Evolutionary conservation across 495 filamentous ascomycete species (phyloP).

Genomic region (Lepidopterella palustris): DNA sequence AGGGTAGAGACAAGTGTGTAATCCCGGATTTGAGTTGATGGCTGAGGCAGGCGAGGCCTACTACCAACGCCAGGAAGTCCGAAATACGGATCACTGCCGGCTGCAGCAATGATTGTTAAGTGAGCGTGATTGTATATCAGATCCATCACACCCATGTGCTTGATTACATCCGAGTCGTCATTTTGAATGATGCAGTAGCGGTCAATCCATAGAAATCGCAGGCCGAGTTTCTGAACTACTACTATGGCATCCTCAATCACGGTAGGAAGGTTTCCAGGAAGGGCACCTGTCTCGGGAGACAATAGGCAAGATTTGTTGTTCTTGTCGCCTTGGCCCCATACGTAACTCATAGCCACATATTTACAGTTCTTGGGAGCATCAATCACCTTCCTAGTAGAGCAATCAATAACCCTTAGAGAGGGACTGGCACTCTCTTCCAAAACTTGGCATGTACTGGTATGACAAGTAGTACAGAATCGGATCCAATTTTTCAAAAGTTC

Average conservation of each 20-base stretch:
- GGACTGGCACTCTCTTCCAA: not conserved
- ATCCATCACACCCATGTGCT: not conserved
- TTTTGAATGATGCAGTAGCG: constrained; percentile 1
- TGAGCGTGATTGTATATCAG: not conserved
- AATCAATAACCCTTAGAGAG: not conserved
- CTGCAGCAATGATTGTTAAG: constrained; percentile 1
- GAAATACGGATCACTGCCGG: constrained; percentile 1
- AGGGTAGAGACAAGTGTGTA: not conserved
- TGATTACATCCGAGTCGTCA: not conserved
- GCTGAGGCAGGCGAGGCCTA: not conserved
- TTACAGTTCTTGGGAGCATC: not conserved
- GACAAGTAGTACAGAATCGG: not conserved
- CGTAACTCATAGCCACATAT: constrained; percentile 6
- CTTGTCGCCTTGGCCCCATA: not conserved
- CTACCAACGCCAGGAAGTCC: constrained; percentile 1
- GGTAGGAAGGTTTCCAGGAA: not conserved
- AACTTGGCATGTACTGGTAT: not conserved
- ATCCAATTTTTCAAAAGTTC: not conserved
- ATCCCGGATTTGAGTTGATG: not conserved
- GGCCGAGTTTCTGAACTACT: not conserved
- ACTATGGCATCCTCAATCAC: constrained; percentile 2
- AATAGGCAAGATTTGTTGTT: not conserved
- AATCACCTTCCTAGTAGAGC: not conserved
- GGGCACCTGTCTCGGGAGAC: not conserved
- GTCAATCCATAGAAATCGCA: constrained; percentile 1